Base-by-base conservation (phyloP, 371 early-diverging fungal species). In the Syncephalastrum monosporum region DNA sequence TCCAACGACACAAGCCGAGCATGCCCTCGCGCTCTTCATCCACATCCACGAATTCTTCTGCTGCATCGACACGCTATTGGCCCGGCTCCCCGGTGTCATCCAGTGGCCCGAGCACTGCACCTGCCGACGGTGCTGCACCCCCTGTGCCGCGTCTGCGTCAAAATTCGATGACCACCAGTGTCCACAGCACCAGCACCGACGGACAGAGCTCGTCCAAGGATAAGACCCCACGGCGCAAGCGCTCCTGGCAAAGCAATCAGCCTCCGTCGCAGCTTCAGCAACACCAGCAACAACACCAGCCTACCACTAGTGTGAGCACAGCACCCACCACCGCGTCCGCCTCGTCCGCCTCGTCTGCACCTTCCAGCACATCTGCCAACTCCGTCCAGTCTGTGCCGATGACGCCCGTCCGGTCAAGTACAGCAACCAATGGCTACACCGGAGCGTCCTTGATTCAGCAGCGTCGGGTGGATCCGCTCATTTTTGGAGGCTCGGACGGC, bases 401-500 rank as follows among this genome's bases (percentile, higher is more conserved):
- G 57, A 64, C 69, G 23, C 61, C 66, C 5, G 59, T 64, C 13
- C 64, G 68, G 5, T 65, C 66, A 1, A 64, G 57, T 23, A 61
- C 64, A 41, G 62, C 72, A 16, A 50, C 68, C 4, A 53, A 58
- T 48, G 57, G 53, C 17, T 64, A 62, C 54, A 61, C 63, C 16
- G 59, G 64, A 8, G 52, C 58, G 1, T 50, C 58, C 1, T 53
- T 69, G 17, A 75, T 69, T 15, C 67, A 66, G 25, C 75, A 78
- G 50, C 56, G 64, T 46, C 68, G 64, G 24, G 60, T 66, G 0
- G 75, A 78, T 38, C 75, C 75, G 12, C 51, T 78, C 2, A 60
- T 62, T 0, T 78, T 75, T 62, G 78, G 78, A 43, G 78, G 78
- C 0, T 75, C 73, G 0, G 75, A 78, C 54, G 75, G 67, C 17